A percentile compares a stretch with the other conserved stretches of the same genome.
phyloP scores from a whole-genome alignment of 768 basidiomycete genomes.

The Kwoniella europaea region DNA sequence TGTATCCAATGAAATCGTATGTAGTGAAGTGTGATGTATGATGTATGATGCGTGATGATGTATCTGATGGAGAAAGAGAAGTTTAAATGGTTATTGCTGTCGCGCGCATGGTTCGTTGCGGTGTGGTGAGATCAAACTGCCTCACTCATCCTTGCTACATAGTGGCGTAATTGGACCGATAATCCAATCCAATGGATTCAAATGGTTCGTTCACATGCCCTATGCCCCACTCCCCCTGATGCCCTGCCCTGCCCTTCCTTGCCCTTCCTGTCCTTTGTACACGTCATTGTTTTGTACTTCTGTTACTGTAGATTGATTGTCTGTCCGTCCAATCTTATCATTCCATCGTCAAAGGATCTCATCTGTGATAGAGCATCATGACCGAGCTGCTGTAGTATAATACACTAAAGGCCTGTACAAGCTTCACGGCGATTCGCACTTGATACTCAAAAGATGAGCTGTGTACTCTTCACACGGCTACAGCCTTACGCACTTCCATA shows the following conservation, averaged over 20 bases:
- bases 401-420: no score
- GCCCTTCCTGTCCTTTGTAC: constrained; percentile 6
- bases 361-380: no score
- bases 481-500: no score
- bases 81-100: not conserved
- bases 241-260: not conserved
- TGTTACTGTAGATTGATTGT: not conserved
- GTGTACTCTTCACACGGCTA: no score
- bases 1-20: not conserved
- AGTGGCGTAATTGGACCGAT: not conserved
- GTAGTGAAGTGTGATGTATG: not conserved
- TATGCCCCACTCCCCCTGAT: not conserved
- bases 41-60: not conserved
- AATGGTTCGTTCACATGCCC: not conserved
- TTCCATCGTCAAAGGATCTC: no score
- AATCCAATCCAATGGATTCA: not conserved
- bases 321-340: no score
- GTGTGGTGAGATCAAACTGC: not conserved
- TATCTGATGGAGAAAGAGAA: not conserved
- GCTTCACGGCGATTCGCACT: no score
- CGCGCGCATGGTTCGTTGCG: no score
- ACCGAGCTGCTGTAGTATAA: no score
- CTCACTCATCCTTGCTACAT: not conserved
- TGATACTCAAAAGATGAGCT: no score
- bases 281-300: not conserved